Conservation (phyloP, 345 rosid genomes). For the Populus simonii region DNA sequence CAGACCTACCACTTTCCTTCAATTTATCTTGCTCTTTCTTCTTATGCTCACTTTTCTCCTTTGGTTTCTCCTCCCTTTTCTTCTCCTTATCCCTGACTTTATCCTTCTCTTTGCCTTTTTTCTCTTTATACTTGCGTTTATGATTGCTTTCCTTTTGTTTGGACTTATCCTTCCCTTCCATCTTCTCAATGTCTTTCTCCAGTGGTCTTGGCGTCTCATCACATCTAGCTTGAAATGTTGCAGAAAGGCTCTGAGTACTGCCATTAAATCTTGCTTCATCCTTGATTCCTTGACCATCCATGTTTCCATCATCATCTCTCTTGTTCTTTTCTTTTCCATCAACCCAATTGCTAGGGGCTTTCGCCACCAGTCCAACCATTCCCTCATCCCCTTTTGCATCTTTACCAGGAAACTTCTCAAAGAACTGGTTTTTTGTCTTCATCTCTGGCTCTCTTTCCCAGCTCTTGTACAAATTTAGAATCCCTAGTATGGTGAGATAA, state of each 20-base stretch:
- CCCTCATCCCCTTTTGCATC: constrained; percentile 26
- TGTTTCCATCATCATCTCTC: constrained; percentile 32
- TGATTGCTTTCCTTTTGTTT: constrained; percentile 35
- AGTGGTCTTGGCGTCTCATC: constrained; percentile 27
- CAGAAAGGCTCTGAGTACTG: constrained; percentile 22
- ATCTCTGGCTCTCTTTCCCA: constrained; percentile 50
- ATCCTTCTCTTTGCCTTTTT: constrained; percentile 31
- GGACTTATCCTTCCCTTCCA: constrained; percentile 36
- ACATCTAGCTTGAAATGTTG: constrained; percentile 34
- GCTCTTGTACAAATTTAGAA: constrained; percentile 45
- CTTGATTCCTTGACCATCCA: constrained; percentile 25
- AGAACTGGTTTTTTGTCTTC: constrained; percentile 40
- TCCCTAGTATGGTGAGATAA: constrained; percentile 25
- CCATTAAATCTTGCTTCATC: constrained; percentile 23
- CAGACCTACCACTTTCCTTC: constrained; percentile 12
- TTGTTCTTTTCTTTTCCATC: constrained; percentile 31
- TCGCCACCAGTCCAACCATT: constrained; percentile 17
- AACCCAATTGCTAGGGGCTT: constrained; percentile 18
- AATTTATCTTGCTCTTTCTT: constrained; percentile 36
- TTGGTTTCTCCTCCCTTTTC: constrained; percentile 41
- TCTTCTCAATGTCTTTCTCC: constrained; percentile 36
- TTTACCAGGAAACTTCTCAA: constrained; percentile 27
- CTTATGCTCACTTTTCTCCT: constrained; percentile 27
- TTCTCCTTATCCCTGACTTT: constrained; percentile 36
- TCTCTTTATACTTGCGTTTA: constrained; percentile 27